Evolutionary conservation across 768 basidiomycete genomes (phyloP).

Genomic region (Rhodotorula kratochvilovae): DNA sequence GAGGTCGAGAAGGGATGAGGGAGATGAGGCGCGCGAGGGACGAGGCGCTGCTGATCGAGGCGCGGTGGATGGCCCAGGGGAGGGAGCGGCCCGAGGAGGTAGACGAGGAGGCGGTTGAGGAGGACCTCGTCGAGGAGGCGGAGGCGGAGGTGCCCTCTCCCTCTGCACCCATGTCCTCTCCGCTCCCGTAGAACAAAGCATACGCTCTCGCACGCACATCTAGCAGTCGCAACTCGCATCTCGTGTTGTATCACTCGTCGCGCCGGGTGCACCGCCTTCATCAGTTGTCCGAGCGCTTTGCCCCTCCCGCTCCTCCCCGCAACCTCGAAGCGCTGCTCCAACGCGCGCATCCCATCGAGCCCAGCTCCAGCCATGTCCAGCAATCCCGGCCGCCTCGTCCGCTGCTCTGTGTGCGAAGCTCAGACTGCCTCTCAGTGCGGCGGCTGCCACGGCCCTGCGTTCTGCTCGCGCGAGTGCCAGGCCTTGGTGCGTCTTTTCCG

Average conservation of each 20-base stretch:
- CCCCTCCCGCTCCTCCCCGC: too few relatives aligned
- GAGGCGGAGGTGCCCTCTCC: neutral
- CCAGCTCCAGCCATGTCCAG: too few relatives aligned
- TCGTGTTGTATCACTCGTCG: neutral
- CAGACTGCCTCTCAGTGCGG: too few relatives aligned
- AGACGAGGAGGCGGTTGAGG: neutral
- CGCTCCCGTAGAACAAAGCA: neutral
- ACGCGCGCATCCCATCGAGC: too few relatives aligned
- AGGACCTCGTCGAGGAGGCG: neutral
- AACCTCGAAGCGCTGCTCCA: too few relatives aligned
- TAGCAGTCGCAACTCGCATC: constrained; percentile 7
- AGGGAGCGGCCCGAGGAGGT: neutral
- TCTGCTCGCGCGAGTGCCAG: too few relatives aligned
- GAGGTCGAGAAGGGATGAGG: neutral
- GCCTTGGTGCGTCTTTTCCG: too few relatives aligned
- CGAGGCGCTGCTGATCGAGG: constrained; percentile 1
- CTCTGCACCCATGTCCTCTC: too few relatives aligned
- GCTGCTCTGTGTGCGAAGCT: too few relatives aligned
- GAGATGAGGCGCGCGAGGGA: constrained; percentile 20
- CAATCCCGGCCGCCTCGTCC: too few relatives aligned
- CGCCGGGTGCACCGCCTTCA: neutral
- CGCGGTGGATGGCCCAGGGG: neutral
- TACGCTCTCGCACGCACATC: neutral
- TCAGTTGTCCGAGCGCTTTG: too few relatives aligned
- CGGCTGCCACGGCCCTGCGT: too few relatives aligned